Evolutionary conservation across 306 rosid genomes (phyloP), one percentile per base, ranked within the genome.

Genomic region (Senna siamea): DNA sequence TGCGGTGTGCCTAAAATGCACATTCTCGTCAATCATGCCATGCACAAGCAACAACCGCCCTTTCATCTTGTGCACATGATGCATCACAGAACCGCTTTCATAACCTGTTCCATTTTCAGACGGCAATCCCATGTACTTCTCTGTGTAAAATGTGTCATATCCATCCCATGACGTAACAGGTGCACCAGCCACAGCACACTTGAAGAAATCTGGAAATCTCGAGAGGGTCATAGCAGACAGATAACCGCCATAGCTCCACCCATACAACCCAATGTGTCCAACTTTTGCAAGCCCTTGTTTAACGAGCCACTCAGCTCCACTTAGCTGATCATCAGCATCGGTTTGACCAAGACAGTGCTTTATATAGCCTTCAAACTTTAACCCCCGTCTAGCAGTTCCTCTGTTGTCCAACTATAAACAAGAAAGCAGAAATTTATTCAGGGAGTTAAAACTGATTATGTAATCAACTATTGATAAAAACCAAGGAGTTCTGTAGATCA

Each of bases 191-290:
- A 95, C 80, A 2, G 98, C 97, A 44, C 97, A 90, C 70, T 75
- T 79, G 83, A 88, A 95, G 82, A 87, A 73, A 34, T 88, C 93
- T 2, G 99, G 92, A 79, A 76, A 89, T 76, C 97, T 85, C 18
- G 92, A 93, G 61, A 95, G 81, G 65, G 96, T 56, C 89, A 92
- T 86, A 6, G 96, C 99, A 1, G 99, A 92, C 22, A 95, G 93
- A 77, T 82, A 95, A 50, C 99, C 99, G 4, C 98, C 99, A 0
- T 95, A 95, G 86, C 99, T 95, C 99, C 99, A 95, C 8, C 99
- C 99, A 0, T 90, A 95, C 75, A 95, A 74, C n/a, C 99, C 99
- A 38, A 95, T 88, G 78, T 83, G 93, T 37, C 95, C 89, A 47
- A 57, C 84, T 77, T 84, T 82, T 28, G 99, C 87, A 32, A 92